These are phyloP conservation scores for Leccinum boreale DNA, from an alignment of 768 basidiomycete species.

Conservation along the genomic window DNA sequence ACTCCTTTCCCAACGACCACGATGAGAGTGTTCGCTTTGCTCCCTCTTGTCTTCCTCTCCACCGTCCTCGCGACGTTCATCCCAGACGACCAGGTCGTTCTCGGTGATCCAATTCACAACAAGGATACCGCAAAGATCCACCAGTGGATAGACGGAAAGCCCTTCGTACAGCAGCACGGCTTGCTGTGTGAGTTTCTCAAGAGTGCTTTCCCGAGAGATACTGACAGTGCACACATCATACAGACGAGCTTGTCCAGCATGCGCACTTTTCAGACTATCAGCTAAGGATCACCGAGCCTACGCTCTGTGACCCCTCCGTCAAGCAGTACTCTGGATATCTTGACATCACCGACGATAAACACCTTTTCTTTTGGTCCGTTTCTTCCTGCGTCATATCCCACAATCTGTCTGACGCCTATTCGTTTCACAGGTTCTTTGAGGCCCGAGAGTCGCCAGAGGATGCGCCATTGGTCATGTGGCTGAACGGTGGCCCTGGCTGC, in stretches of 20 bases:
- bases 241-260: constrained; percentile 63
- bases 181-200: constrained; percentile 56
- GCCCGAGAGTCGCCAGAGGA: constrained; percentile 66
- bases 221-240: neutral
- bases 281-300: constrained; percentile 63
- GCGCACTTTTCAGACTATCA: constrained; percentile 49
- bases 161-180: constrained; percentile 70
- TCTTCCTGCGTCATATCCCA: neutral
- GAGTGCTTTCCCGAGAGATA: neutral
- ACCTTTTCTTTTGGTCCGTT: constrained; percentile 83
- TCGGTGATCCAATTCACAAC: constrained; percentile 23
- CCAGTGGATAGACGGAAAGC: constrained; percentile 62
- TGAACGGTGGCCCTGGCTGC: constrained; percentile 79
- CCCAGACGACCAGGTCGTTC: constrained; percentile 44
- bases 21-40: constrained; percentile 39
- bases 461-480: constrained; percentile 87
- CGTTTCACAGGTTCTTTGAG: constrained; percentile 76
- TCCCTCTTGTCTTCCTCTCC: constrained; percentile 36
- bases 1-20: constrained; percentile 3
- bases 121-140: constrained; percentile 48
- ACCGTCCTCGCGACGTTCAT: constrained; percentile 37
- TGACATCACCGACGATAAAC: constrained; percentile 74
- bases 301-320: constrained; percentile 76
- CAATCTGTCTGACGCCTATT: neutral
- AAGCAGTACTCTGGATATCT: constrained; percentile 79